Conservation (phyloP, 164 flowering plant genomes). For the Liquidambar formosana region DNA sequence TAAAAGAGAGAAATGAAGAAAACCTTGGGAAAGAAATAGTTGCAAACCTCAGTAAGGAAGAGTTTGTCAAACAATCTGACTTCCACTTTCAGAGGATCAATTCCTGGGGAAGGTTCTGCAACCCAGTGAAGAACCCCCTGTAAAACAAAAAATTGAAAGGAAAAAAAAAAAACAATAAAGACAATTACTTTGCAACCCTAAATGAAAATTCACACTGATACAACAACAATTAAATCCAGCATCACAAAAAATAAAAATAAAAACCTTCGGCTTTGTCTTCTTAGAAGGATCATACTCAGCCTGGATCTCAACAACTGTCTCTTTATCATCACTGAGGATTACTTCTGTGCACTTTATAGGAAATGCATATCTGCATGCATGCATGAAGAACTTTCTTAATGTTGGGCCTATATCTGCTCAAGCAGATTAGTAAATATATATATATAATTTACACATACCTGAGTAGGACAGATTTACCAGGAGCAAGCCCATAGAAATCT, state of each 20-base stretch:
- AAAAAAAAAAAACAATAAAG: constrained; percentile 7
- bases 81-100: constrained; percentile 82
- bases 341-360: constrained; percentile 94
- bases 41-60: constrained; percentile 78
- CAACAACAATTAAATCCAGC: background rate
- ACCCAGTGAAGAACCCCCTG: constrained; percentile 99
- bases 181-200: no score
- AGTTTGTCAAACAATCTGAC: constrained; percentile 87
- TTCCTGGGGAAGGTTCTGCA: constrained; percentile 77
- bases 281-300: constrained; percentile 91
- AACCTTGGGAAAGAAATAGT: background rate
- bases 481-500: constrained; percentile 98
- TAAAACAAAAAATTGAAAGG: background rate
- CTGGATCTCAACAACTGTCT: constrained; percentile 68
- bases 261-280: constrained; percentile 87
- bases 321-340: constrained; percentile 71
- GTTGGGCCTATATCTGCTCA: background rate
- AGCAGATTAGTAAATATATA: background rate
- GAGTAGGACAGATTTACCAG: constrained; percentile 89
- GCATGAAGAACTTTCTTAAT: background rate
- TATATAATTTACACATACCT: constrained; percentile 41
- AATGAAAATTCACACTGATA: background rate
- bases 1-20: background rate
- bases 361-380: constrained; percentile 78
- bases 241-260: background rate